phyloP scores from a whole-genome alignment of 495 filamentous ascomycete genomes.

The Parachaetomium inaequale region DNA sequence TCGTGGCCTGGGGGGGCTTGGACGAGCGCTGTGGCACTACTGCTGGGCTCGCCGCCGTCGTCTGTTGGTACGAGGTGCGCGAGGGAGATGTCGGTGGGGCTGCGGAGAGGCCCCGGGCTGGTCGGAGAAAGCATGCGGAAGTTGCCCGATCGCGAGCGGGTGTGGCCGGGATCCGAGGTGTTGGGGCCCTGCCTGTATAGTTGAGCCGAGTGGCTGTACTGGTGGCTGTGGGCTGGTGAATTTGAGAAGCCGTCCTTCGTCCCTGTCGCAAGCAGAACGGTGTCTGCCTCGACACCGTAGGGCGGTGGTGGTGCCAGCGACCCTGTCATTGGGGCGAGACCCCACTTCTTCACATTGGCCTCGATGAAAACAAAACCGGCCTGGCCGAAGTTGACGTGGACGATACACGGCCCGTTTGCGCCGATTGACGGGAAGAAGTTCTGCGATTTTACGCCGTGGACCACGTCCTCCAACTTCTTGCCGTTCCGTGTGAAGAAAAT shows the following conservation, averaged over 20 bases:
- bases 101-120: conserved; percentile 84
- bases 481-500: conserved; percentile 98
- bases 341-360: conserved; percentile 99
- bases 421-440: conserved; percentile 97
- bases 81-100: conserved; percentile 95
- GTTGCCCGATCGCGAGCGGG: conserved; percentile 56
- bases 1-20: conserved; percentile 31
- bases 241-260: conserved; percentile 57
- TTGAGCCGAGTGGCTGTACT: conserved; percentile 46
- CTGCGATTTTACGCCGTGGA: conserved; percentile 87
- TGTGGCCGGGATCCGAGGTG: conserved; percentile 43
- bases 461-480: conserved; percentile 91
- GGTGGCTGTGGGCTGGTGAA: conserved; percentile 53
- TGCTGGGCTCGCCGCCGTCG: conserved; percentile 71
- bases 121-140: conserved; percentile 65
- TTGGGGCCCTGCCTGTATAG: conserved; percentile 33
- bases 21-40: conserved; percentile 37
- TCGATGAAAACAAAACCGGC: conserved; percentile 98
- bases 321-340: conserved; percentile 90
- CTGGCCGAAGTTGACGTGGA: conserved; percentile 98
- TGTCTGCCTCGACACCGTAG: conserved; percentile 93
- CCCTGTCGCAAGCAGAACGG: conserved; percentile 87
- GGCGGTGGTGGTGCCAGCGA: conserved; percentile 92
- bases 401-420: conserved; percentile 83
- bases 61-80: conserved; percentile 70